Evolutionary conservation across 2,329 filamentous ascomycete genomes (phyloP).

Genomic region (Hypoxylon sp.): DNA sequence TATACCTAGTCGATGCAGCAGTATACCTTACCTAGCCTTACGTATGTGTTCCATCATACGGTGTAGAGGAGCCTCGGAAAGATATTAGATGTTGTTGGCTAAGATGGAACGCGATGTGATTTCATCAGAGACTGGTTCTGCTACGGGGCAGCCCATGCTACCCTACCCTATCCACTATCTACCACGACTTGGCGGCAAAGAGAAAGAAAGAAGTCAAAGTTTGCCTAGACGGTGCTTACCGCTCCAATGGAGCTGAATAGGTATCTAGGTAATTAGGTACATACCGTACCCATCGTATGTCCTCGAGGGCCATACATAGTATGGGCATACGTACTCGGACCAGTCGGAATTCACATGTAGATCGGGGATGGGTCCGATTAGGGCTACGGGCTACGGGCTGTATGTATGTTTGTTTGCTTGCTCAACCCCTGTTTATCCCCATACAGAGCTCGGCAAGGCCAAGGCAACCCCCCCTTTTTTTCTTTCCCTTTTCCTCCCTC

Average conservation of each 20-base stretch:
- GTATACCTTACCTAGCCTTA: too few relatives aligned
- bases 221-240: constrained; percentile 26
- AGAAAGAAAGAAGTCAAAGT: too few relatives aligned
- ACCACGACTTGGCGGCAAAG: constrained; percentile 5
- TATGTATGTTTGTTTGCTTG: too few relatives aligned
- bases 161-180: too few relatives aligned
- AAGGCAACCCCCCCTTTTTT: constrained; percentile 7
- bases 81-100: constrained; percentile 11
- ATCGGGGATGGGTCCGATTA: too few relatives aligned
- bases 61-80: constrained; percentile 11
- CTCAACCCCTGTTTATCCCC: constrained; percentile 21
- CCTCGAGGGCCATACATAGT: too few relatives aligned
- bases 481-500: constrained; percentile 5
- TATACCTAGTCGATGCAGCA: too few relatives aligned
- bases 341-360: constrained; percentile 33
- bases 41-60: not conserved
- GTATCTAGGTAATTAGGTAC: too few relatives aligned
- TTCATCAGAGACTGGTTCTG: constrained; percentile 13
- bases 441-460: constrained; percentile 23
- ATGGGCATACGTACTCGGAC: constrained; percentile 17
- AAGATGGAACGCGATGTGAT: constrained; percentile 19
- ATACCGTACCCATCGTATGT: too few relatives aligned
- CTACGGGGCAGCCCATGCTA: constrained; percentile 23
- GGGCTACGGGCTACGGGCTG: too few relatives aligned
- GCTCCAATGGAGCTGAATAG: constrained; percentile 30